Evolutionary conservation across 2,329 filamentous ascomycete genomes (phyloP).

Genomic region (Pseudogymnoascus sp.): DNA sequence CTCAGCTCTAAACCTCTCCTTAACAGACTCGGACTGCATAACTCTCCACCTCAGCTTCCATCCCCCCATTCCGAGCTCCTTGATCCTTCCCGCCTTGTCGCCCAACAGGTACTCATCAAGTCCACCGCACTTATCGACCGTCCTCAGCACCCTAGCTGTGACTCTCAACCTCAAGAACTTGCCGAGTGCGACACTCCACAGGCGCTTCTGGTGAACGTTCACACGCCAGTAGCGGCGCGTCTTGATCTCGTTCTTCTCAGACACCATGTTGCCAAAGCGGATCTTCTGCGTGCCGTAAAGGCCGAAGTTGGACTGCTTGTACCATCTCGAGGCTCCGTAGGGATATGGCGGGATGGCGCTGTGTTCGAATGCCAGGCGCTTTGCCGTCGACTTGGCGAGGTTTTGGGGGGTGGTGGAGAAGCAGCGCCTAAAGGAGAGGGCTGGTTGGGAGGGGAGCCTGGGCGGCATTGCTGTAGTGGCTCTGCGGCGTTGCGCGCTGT

Average conservation of each 20-base stretch:
- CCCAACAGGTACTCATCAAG: slow-evolving; percentile 88
- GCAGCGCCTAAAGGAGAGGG: slow-evolving; percentile 20
- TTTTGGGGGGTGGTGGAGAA: slow-evolving; percentile 26
- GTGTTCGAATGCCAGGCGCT: slow-evolving; percentile 28
- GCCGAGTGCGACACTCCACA: slow-evolving; percentile 56
- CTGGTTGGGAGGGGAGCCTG: slow-evolving; percentile 17
- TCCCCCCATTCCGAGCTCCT: slow-evolving; percentile 79
- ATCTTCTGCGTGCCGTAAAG: slow-evolving; percentile 64
- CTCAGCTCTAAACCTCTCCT: slow-evolving; percentile 57
- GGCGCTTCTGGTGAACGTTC: slow-evolving; percentile 55
- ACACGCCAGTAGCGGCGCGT: slow-evolving; percentile 66
- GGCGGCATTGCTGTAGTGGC: slow-evolving; percentile 14
- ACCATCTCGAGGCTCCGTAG: slow-evolving; percentile 59
- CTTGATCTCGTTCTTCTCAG: slow-evolving; percentile 59
- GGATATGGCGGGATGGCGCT: slow-evolving; percentile 54
- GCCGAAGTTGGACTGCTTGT: slow-evolving; percentile 72
- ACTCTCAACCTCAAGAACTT: slow-evolving; percentile 59
- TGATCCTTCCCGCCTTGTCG: slow-evolving; percentile 66
- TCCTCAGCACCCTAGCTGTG: slow-evolving; percentile 60
- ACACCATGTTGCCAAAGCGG: slow-evolving; percentile 72
- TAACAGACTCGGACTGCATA: slow-evolving; percentile 67
- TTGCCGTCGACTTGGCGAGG: slow-evolving; percentile 29
- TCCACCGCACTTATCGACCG: slow-evolving; percentile 77
- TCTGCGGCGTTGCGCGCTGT: slow-evolving; percentile 4
- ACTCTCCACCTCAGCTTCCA: slow-evolving; percentile 87